phyloP scores from a whole-genome alignment of 345 rosid species.

The Sonneratia caseolaris region DNA sequence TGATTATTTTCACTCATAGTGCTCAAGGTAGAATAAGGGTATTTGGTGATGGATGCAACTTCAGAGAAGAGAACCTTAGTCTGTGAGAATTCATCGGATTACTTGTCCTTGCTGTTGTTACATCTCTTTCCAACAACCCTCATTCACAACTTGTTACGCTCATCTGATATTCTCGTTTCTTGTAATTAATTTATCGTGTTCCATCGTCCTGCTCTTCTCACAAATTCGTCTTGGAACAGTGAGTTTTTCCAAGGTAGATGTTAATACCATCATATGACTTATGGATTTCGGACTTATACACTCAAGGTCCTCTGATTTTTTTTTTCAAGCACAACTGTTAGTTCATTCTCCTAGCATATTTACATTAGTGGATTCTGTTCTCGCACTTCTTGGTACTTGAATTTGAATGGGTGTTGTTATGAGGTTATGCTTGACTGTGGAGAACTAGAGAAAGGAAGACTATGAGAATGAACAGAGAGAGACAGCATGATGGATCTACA shows the following conservation, averaged over 20 bases:
- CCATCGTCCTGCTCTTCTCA: not conserved
- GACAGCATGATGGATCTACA: not conserved
- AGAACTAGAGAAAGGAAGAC: not conserved
- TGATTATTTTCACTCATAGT: too few relatives aligned
- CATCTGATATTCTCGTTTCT: not conserved
- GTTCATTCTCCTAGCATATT: too few relatives aligned
- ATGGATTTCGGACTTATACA: too few relatives aligned
- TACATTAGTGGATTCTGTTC: not conserved
- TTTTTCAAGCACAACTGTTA: too few relatives aligned
- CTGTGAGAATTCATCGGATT: too few relatives aligned
- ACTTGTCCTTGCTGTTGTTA: too few relatives aligned
- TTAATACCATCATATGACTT: too few relatives aligned
- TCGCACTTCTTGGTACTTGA: not conserved
- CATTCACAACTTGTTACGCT: not conserved
- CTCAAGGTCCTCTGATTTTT: too few relatives aligned
- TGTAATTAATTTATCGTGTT: not conserved
- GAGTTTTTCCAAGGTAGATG: not conserved
- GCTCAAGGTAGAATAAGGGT: too few relatives aligned
- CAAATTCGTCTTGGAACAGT: not conserved
- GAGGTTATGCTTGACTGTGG: not conserved
- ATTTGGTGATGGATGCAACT: too few relatives aligned
- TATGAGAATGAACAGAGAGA: not conserved
- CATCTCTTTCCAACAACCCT: not conserved
- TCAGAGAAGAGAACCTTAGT: too few relatives aligned
- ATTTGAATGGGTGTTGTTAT: not conserved